A percentile compares a stretch with the other conserved stretches of the same genome.
Conservation (phyloP, 768 basidiomycete species). For the Daedaleopsis nitida region DNA sequence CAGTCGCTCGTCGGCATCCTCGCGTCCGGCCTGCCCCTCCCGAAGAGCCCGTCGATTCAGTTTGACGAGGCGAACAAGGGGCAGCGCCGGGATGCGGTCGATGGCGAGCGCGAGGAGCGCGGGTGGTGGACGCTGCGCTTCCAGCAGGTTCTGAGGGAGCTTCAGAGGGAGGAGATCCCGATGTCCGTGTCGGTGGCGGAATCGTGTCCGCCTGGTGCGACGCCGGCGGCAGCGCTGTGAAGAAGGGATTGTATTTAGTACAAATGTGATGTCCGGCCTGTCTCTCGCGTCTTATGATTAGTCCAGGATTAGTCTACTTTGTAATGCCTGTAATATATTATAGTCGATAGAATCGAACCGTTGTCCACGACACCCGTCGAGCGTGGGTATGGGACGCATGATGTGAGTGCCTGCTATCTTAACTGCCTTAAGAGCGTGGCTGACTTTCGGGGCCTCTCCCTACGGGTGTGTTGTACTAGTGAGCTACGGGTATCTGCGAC, state of each 20-base stretch:
- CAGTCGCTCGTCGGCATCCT: conserved; percentile 42
- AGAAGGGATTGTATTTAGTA: neutral
- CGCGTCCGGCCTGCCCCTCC: conserved; percentile 54
- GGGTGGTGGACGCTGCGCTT: conserved; percentile 76
- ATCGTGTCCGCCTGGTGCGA: neutral
- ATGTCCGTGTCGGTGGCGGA: neutral
- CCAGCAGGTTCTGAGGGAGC: conserved; percentile 59
- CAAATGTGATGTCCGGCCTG: neutral
- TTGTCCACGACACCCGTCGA: no score
- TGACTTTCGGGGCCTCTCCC: no score
- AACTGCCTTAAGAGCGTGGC: no score
- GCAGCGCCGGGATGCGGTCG: neutral
- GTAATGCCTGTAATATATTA: no score
- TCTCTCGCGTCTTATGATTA: neutral
- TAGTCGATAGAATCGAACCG: no score
- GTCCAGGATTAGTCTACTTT: no score
- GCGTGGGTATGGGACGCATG: no score
- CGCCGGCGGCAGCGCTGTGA: neutral
- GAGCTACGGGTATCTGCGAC: no score
- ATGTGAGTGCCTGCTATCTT: no score
- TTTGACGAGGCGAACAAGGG: conserved; percentile 30
- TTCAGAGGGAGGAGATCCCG: conserved; percentile 39
- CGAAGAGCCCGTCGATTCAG: conserved; percentile 74
- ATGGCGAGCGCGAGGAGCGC: conserved; percentile 64
- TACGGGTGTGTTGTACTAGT: no score